Base-by-base conservation (phyloP, 2,329 filamentous ascomycete genomes). In the Pseudopyrenochaeta lycopersici region DNA sequence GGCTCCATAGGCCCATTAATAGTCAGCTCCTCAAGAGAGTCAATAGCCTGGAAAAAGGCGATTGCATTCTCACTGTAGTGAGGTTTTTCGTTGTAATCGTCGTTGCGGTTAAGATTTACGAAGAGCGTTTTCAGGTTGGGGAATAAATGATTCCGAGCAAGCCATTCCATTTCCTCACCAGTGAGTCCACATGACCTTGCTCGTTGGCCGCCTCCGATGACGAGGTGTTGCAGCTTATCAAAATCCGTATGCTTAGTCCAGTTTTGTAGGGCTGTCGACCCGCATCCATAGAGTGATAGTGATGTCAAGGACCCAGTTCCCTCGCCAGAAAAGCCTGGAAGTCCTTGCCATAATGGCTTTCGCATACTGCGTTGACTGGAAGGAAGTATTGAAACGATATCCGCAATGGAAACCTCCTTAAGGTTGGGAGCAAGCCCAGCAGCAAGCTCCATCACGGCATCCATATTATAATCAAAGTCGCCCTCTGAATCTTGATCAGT, bases 161-260 rank as follows among this genome's bases (percentile, higher is more conserved):
- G 23, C 60, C 55, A 64, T 18, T 62, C 52, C 58, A 66, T 61
- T 44, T 48, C 57, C 41, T 62, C 54, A 38, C 60, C 51, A 49
- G 15, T 59, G 3, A 66, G 12, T 48, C 49, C 56, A 42, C 27
- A 44, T 43, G 32, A 6, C 32, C 15, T 33, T 33, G 32, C 12
- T 6, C 4, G 5, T 14, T 33, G 15, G 32, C 7, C 12, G 11
- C 32, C 32, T 4, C 56, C 54, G 10, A 64, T 49, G 38, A 23
- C 18, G 30, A 66, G 59, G 39, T 64, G 57, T 39, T 56, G 53
- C 27, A 64, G 56, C 39, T 29, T 49, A 42, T 32, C 17, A 33
- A 66, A 63, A 46, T 66, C 56, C 42, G 46, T 63, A 51, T 62
- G 46, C 36, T 30, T 53, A 17, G 49, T 55, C 61, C 59, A 67